A percentile compares a stretch with the other conserved stretches of the same genome.
Evolutionary conservation across 257 asterid species (phyloP).

Genomic region (Cynanchum wilfordii): DNA sequence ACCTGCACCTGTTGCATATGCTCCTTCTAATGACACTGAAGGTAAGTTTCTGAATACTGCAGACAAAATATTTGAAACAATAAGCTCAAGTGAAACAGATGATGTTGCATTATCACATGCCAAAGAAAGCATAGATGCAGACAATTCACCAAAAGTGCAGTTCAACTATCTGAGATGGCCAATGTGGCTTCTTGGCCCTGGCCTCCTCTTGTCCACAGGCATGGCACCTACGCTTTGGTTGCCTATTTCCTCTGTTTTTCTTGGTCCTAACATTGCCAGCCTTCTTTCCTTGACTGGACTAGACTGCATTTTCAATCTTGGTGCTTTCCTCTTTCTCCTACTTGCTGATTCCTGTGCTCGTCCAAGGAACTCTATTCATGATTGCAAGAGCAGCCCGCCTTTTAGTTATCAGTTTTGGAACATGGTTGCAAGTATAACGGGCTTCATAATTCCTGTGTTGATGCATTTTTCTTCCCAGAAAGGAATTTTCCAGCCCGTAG

Average conservation of each 20-base stretch:
- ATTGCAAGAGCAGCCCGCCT: slow-evolving; percentile 59
- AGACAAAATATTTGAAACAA: slow-evolving; percentile 51
- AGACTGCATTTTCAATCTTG: slow-evolving; percentile 92
- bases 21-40: slow-evolving; percentile 31
- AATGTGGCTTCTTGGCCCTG: slow-evolving; percentile 81
- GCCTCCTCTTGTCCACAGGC: slow-evolving; percentile 70
- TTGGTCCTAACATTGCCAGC: slow-evolving; percentile 92
- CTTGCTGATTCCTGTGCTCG: slow-evolving; percentile 82
- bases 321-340: slow-evolving; percentile 84
- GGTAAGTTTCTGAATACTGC: slow-evolving; percentile 35
- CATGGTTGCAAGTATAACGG: slow-evolving; percentile 54
- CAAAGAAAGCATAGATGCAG: slow-evolving; percentile 25
- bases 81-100: slow-evolving; percentile 34
- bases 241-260: slow-evolving; percentile 73
- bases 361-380: slow-evolving; percentile 20
- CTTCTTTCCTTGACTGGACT: slow-evolving; percentile 88
- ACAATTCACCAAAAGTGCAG: slow-evolving; percentile 22
- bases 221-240: slow-evolving; percentile 90
- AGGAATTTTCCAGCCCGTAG: slow-evolving; percentile 57
- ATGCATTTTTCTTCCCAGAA: slow-evolving; percentile 42
- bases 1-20: slow-evolving; percentile 61
- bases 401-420: slow-evolving; percentile 67
- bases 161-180: slow-evolving; percentile 46
- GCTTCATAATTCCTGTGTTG: slow-evolving; percentile 51
- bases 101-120: slow-evolving; percentile 33